Evolutionary conservation across 441 rosid species (phyloP), one percentile per base, ranked within the genome.

Genomic region (Pelargonium hybrid): DNA sequence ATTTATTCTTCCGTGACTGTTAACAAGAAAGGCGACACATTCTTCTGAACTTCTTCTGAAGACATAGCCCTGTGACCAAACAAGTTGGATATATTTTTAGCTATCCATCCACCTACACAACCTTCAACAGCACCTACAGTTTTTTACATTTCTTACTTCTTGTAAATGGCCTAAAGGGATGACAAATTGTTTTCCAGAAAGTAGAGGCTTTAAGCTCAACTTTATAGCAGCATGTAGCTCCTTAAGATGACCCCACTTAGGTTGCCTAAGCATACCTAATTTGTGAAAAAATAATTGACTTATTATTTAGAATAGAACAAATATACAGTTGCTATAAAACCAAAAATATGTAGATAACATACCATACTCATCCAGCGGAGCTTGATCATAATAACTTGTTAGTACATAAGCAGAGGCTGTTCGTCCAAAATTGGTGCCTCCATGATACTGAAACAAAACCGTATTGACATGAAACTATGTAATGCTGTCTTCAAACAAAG

Each of bases 341-440:
- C 25, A 43, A 56, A 41, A 41, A 48, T 57, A 7, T 68, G 65
- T n/a, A 52, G 71, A 62, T 69, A 59, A 63, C 78, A 14, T 82
- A 90, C 98, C 96, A 73, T 87, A 90, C 70, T 90, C 97, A 73
- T 90, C 98, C 66, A 92, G 82, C 39, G 98, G 96, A 67, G 98
- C 98, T 80, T 87, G 82, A 82, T 92, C 98, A 41, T 90, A 90
- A 70, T 92, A 92, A 76, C 88, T 80, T 2, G 97, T 79, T 13
- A 78, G 74, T 31, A 87, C 70, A 50, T 77, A 85, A 68, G 87
- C 84, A 20, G 98, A 82, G 10, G 87, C 87, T 67, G 82, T 77
- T 76, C 97, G 85, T 74, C 96, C 98, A 64, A 87, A 92, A 78
- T 90, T 92, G 23, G 97, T 92, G 79, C 97, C 98, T 39, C 97